These are phyloP conservation scores for Sporothrix pallida DNA, from an alignment of 2,329 filamentous ascomycete species.

Conservation along the genomic window DNA sequence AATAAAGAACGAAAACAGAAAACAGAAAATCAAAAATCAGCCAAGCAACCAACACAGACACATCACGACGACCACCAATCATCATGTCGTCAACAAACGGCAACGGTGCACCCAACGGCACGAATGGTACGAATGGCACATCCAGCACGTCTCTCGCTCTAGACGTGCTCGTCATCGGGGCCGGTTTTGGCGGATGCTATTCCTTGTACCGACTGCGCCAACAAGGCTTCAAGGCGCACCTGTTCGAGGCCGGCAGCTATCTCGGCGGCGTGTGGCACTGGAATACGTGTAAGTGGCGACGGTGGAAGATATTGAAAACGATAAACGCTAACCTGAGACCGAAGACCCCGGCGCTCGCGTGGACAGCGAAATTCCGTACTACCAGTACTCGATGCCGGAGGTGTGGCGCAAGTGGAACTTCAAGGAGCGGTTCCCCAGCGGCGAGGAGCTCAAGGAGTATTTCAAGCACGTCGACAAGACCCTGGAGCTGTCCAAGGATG, in stretches of 20 bases:
- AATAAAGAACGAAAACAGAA: background rate
- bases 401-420: constrained; percentile 55
- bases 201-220: constrained; percentile 47
- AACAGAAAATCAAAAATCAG: background rate
- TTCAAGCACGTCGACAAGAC: constrained; percentile 54
- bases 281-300: too few species aligned
- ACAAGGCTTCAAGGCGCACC: constrained; percentile 46
- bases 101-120: background rate
- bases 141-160: constrained; percentile 1
- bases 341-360: too few species aligned
- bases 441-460: constrained; percentile 52
- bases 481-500: constrained; percentile 52
- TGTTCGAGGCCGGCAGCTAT: constrained; percentile 48
- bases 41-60: background rate
- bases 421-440: constrained; percentile 48
- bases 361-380: constrained; percentile 42
- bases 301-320: too few species aligned
- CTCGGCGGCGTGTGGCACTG: constrained; percentile 51
- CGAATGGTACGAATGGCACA: background rate
- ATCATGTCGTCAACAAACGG: background rate
- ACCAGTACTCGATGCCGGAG: constrained; percentile 48
- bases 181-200: constrained; percentile 41
- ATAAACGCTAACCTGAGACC: too few species aligned
- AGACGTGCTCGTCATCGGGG: constrained; percentile 41
- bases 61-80: background rate